phyloP scores from a whole-genome alignment of 441 rosid species.

The Gossypium schwendimanii region DNA sequence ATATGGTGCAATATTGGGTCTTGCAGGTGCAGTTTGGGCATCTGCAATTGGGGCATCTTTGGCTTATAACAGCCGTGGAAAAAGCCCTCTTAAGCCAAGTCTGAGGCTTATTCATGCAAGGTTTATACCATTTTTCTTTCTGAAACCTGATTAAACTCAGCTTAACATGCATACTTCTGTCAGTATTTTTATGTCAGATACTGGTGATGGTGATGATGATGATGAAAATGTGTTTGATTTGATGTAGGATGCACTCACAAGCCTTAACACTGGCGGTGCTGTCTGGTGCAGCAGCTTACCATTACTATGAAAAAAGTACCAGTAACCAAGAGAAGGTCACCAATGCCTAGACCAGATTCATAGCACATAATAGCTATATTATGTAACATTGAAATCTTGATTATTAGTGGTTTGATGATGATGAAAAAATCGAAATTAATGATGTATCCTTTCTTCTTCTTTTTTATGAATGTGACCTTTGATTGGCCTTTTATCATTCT shows the following conservation, averaged over 20 bases:
- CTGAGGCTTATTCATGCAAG: conserved; percentile 67
- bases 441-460: background rate
- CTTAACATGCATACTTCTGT: background rate
- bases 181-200: background rate
- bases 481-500: background rate
- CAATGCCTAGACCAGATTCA: background rate
- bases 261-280: conserved; percentile 62
- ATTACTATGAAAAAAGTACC: conserved; percentile 40
- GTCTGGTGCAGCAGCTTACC: conserved; percentile 58
- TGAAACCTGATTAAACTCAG: background rate
- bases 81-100: conserved; percentile 51
- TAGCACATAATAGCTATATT: background rate
- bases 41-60: conserved; percentile 53
- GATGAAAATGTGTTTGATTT: background rate
- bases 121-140: conserved; percentile 12
- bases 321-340: conserved; percentile 14
- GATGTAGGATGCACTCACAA: conserved; percentile 61
- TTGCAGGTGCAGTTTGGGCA: conserved; percentile 54
- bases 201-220: background rate
- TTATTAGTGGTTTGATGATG: conserved; percentile 1
- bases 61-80: conserved; percentile 35
- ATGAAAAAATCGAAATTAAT: background rate
- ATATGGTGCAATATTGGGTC: background rate
- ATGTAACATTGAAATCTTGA: background rate
- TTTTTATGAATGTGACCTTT: background rate